A percentile compares a stretch with the other conserved stretches of the same genome.
Evolutionary conservation across 179 eudicot genomes (phyloP).

Genomic region (Nepenthes alata): DNA sequence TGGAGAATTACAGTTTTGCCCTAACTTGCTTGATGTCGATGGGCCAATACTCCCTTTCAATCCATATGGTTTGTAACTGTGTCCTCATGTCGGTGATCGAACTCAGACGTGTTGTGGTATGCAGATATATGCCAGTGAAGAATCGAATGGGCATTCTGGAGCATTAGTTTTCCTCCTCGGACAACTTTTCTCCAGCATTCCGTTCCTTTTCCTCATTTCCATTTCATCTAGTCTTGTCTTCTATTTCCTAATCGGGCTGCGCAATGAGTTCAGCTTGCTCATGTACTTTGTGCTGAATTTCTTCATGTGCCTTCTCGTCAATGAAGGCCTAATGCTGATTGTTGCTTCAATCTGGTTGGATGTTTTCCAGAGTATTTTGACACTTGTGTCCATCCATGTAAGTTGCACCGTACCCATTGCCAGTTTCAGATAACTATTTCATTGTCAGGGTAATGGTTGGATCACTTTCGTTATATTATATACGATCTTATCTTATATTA

Average conservation of each 20-base stretch:
- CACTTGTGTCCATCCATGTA: conserved; percentile 58
- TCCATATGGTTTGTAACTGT: no score
- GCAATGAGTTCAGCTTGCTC: conserved; percentile 79
- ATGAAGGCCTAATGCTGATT: conserved; percentile 73
- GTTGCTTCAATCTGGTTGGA: conserved; percentile 61
- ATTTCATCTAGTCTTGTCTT: conserved; percentile 85
- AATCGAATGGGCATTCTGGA: conserved; percentile 70
- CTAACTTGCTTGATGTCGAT: no score
- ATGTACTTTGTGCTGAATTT: conserved; percentile 86
- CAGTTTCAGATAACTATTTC: no score
- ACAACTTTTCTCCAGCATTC: conserved; percentile 84
- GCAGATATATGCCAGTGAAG: conserved; percentile 77
- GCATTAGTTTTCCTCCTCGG: conserved; percentile 72
- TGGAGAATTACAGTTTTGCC: no score
- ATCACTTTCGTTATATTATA: no score
- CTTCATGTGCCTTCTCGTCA: conserved; percentile 77
- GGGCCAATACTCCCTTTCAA: no score
- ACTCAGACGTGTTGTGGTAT: conserved; percentile 7
- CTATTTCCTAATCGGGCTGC: conserved; percentile 78
- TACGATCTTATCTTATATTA: no score
- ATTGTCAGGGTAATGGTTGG: no score
- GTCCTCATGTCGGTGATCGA: background rate
- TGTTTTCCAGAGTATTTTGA: conserved; percentile 68
- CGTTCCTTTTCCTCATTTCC: conserved; percentile 91
- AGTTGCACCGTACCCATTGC: conserved; percentile 15